Evolutionary conservation across 345 rosid genomes (phyloP), one percentile per base, ranked within the genome.

Genomic region (Pistacia vera): DNA sequence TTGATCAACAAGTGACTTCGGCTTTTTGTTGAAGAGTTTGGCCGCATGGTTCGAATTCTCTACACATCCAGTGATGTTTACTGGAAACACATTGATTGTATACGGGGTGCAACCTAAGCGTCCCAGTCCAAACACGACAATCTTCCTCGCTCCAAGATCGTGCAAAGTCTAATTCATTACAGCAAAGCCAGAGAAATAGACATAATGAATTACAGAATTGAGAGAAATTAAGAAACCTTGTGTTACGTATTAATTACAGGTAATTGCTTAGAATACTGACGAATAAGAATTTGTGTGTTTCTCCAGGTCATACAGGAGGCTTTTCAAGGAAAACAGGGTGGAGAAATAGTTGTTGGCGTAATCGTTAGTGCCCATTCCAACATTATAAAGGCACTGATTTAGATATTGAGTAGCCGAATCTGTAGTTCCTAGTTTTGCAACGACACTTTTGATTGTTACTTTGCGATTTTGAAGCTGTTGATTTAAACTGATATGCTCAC

Each of bases 71-170:
- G 63, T 51, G 16, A 72, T 66, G 4, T 85, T 81, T 2, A 73
- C 81, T 36, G 82, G 84, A 4, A 81, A 57, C 3, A 61, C 49
- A 0, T 82, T 58, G 1, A 86, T 58, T 16, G 85, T 83, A 56
- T 81, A 85, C 0, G 93, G 97, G 68, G 86, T 91, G 85, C 96
- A 93, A 11, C 97, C 96, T 6, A 93, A 73, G 22, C 81, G 83
- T 17, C 92, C 96, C 38, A 91, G 41, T 38, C 91, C 91, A 44
- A 80, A 67, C 78, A 91, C 16, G 22, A 72, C 86, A 75, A 93
- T 77, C 84, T 85, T 89, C 77, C 92, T 80, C 36, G 91, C 97
- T 69, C 94, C 96, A 13, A 78, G 28, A 67, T 75, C 74, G 79
- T 90, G 79, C 77, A 93, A 67, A 56, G 55, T 78, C 97, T 41